Conservation (phyloP, 169 alveolate species). For the Theileria equi region DNA sequence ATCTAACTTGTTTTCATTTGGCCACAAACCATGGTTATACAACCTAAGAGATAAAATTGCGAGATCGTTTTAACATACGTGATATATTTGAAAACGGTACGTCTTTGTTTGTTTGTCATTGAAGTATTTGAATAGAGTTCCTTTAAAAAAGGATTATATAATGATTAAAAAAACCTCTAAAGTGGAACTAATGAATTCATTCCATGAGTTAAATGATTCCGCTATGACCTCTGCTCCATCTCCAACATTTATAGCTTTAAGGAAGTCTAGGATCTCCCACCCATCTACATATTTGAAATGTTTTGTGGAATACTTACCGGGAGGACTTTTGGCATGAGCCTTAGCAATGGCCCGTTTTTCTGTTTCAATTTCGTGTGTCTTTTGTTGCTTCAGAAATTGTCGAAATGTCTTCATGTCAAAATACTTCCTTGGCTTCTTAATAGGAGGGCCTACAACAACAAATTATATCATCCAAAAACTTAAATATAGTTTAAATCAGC, state of each 20-base stretch:
- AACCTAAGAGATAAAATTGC: conserved; percentile 25
- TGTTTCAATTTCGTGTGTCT: conserved; percentile 70
- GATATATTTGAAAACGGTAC: conserved; percentile 72
- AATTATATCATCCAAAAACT: not conserved
- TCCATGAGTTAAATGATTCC: conserved; percentile 75
- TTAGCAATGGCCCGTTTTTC: conserved; percentile 69
- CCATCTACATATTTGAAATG: conserved; percentile 54
- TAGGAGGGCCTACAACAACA: conserved; percentile 66
- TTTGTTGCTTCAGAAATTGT: conserved; percentile 69
- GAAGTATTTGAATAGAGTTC: conserved; percentile 70
- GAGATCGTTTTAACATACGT: conserved; percentile 37
- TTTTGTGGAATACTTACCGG: conserved; percentile 25
- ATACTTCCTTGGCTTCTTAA: conserved; percentile 68
- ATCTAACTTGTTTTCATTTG: conserved; percentile 70
- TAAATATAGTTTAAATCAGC: no score
- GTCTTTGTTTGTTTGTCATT: conserved; percentile 77
- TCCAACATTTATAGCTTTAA: conserved; percentile 71
- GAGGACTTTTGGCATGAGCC: conserved; percentile 74
- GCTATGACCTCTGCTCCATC: conserved; percentile 81
- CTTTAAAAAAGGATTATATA: not conserved
- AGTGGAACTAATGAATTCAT: conserved; percentile 69
- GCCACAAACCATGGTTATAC: conserved; percentile 84
- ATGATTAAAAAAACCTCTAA: conserved; percentile 45
- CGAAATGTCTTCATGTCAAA: conserved; percentile 75
- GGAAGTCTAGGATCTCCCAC: conserved; percentile 77